These are phyloP conservation scores for Botryobasidium botryosum DNA, from an alignment of 768 basidiomycete species.

Conservation along the genomic window DNA sequence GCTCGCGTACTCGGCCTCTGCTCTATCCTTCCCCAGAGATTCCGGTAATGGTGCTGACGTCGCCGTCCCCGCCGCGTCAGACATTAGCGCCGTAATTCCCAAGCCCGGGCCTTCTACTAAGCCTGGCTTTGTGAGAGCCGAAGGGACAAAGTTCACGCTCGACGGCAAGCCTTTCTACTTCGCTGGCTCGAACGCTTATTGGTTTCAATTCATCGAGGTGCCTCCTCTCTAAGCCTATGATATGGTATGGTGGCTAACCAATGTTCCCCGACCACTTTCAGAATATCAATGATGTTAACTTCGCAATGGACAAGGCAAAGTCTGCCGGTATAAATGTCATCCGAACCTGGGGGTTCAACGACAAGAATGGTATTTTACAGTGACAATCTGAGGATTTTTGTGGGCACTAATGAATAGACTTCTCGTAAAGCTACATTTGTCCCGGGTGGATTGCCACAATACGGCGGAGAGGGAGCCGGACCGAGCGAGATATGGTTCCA, in stretches of 20 bases:
- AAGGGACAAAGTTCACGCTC: slow-evolving; percentile 5
- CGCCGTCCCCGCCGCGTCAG: too few relatives aligned
- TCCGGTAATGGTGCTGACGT: too few relatives aligned
- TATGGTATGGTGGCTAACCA: too few relatives aligned
- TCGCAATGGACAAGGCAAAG: slow-evolving; percentile 12
- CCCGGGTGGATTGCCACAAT: slow-evolving; percentile 9
- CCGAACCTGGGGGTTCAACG: slow-evolving; percentile 12
- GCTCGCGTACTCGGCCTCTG: too few relatives aligned
- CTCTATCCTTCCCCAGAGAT: too few relatives aligned
- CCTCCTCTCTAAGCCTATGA: too few relatives aligned
- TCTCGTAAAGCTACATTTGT: slow-evolving; percentile 3
- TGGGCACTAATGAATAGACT: neutral
- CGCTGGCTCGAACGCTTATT: slow-evolving; percentile 11
- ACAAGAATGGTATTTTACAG: slow-evolving; percentile 3
- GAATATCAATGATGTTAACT: slow-evolving; percentile 9
- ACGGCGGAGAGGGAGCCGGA: slow-evolving; percentile 10
- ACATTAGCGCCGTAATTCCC: too few relatives aligned
- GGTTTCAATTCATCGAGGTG: slow-evolving; percentile 9
- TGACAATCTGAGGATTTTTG: neutral
- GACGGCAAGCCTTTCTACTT: slow-evolving; percentile 10
- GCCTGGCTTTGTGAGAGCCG: slow-evolving; percentile 6
- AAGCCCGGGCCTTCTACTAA: too few relatives aligned
- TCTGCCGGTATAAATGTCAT: slow-evolving; percentile 5
- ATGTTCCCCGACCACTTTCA: neutral
- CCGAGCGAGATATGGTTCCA: slow-evolving; percentile 10